A percentile compares a stretch with the other conserved stretches of the same genome.
phyloP scores from a whole-genome alignment of 352 stramenopile species.

The Peronospora belbahrii region DNA sequence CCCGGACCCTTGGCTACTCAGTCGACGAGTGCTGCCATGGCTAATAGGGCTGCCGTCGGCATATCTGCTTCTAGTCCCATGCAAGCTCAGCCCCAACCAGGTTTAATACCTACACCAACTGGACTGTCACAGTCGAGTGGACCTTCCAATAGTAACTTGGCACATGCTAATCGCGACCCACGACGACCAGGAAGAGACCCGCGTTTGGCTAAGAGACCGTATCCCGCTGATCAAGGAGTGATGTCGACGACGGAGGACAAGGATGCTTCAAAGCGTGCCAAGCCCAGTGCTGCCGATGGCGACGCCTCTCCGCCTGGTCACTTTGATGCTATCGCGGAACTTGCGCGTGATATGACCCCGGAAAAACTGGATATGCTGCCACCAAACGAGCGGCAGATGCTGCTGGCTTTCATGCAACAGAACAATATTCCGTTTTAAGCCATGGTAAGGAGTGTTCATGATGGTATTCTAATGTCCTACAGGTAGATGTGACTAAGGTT shows the following conservation, averaged over 20 bases:
- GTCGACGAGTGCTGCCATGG: slow-evolving; percentile 15
- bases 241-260: slow-evolving; percentile 16
- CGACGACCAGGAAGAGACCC: slow-evolving; percentile 46
- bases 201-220: slow-evolving; percentile 41
- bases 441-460: slow-evolving; percentile 7
- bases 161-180: slow-evolving; percentile 39
- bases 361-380: slow-evolving; percentile 75
- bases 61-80: slow-evolving; percentile 22
- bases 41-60: slow-evolving; percentile 13
- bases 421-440: slow-evolving; percentile 57
- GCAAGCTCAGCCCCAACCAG: slow-evolving; percentile 19
- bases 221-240: slow-evolving; percentile 15
- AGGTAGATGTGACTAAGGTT: neutral
- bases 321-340: slow-evolving; percentile 55
- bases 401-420: slow-evolving; percentile 78
- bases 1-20: slow-evolving; percentile 38
- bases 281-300: slow-evolving; percentile 8
- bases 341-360: slow-evolving; percentile 72
- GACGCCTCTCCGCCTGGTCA: slow-evolving; percentile 23
- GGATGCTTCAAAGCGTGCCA: slow-evolving; percentile 24
- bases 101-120: slow-evolving; percentile 26
- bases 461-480: slow-evolving; percentile 9
- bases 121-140: slow-evolving; percentile 18
- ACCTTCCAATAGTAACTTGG: slow-evolving; percentile 21
- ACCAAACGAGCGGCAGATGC: slow-evolving; percentile 68